Evolutionary conservation across 345 rosid genomes (phyloP).

Genomic region (Streptanthus diversifolius): DNA sequence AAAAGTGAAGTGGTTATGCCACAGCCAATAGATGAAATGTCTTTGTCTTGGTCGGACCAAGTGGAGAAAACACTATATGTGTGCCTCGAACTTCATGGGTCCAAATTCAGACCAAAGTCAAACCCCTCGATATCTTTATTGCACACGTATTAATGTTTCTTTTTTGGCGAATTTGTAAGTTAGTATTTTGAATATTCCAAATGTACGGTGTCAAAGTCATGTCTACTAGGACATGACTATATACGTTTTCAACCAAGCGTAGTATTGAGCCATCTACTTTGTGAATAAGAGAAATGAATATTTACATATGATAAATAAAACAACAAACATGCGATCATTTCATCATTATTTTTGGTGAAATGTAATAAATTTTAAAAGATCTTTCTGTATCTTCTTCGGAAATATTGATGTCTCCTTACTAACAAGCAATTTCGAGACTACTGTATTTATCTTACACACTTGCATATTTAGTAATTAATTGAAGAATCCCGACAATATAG

Average conservation of each 20-base stretch:
- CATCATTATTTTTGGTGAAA: not conserved
- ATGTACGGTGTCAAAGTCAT: not conserved
- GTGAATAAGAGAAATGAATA: not conserved
- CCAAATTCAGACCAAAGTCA: constrained; percentile 29
- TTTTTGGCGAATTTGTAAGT: not conserved
- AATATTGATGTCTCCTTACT: not conserved
- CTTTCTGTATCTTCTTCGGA: not conserved
- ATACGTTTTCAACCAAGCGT: not conserved
- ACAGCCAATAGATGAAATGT: constrained; percentile 33
- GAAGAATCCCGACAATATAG: not conserved
- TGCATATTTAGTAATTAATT: not conserved
- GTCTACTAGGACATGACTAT: not conserved
- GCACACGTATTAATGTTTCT: not conserved
- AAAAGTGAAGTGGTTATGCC: constrained; percentile 30
- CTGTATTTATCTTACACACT: not conserved
- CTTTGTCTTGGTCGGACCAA: constrained; percentile 31
- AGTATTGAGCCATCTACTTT: not conserved
- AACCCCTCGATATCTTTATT: constrained; percentile 15
- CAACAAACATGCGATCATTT: not conserved
- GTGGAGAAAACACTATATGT: constrained; percentile 34
- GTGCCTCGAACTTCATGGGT: constrained; percentile 23
- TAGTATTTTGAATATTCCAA: not conserved
- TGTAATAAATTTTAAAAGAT: not conserved
- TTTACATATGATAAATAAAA: not conserved
- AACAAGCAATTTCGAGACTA: not conserved